Conservation (phyloP, 192 early-diverging fungal species). For the Rhizoclosmatium globosum region DNA sequence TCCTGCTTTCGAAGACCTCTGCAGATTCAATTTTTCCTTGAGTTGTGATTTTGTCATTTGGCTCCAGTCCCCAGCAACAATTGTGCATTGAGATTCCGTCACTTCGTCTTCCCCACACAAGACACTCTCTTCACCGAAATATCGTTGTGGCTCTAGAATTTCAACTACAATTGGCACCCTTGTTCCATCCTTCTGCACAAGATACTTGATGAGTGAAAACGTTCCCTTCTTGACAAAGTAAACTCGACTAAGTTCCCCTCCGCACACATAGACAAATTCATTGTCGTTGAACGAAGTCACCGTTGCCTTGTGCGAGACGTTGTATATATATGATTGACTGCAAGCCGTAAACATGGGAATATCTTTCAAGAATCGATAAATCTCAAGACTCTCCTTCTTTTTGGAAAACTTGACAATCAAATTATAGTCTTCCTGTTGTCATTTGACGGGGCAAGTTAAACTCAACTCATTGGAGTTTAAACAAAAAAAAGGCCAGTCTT, state of each 20-base stretch:
- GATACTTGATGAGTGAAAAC: conserved; percentile 31
- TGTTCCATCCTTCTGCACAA: not conserved
- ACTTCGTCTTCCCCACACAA: conserved; percentile 1
- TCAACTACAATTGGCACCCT: conserved; percentile 34
- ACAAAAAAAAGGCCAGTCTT: not conserved
- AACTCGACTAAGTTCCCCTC: conserved; percentile 28
- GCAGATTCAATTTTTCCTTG: not conserved
- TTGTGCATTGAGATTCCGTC: not conserved
- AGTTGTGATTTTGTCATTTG: not conserved
- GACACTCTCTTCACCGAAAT: conserved; percentile 54
- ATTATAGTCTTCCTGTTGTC: conserved; percentile 42
- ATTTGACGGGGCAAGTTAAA: not conserved
- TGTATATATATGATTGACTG: conserved; percentile 19
- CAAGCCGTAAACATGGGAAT: conserved; percentile 45
- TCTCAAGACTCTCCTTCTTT: conserved; percentile 50
- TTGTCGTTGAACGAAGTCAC: conserved; percentile 29
- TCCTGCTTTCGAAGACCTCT: not conserved
- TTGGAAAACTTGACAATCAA: conserved; percentile 50
- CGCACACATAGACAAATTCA: not conserved
- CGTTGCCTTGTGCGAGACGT: conserved; percentile 39
- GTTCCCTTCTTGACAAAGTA: conserved; percentile 42
- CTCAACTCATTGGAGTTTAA: not conserved
- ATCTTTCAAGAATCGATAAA: conserved; percentile 44
- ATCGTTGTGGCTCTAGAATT: conserved; percentile 20
- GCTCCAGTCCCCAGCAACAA: conserved; percentile 32